Conservation (phyloP, 2,329 filamentous ascomycete species). For the Aspergillus sp. region DNA sequence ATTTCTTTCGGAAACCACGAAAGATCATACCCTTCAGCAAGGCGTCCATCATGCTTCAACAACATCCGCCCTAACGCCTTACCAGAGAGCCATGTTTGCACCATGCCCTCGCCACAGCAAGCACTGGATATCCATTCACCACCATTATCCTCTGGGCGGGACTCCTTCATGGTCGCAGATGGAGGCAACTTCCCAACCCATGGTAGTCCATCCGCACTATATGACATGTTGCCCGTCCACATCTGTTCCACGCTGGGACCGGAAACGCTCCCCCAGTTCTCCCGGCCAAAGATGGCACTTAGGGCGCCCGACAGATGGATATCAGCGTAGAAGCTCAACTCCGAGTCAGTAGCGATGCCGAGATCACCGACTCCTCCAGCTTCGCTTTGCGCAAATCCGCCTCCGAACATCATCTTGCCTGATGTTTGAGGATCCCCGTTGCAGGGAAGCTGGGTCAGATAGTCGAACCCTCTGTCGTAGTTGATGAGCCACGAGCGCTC, state of each 20-base stretch:
- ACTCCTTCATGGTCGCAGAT: conserved; percentile 12
- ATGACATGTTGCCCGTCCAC: conserved; percentile 49
- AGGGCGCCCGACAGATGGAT: conserved; percentile 27
- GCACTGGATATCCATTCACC: conserved; percentile 29
- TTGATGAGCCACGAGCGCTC: conserved; percentile 53
- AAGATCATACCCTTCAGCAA: conserved; percentile 11
- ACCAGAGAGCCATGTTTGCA: conserved; percentile 30
- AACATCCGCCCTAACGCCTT: conserved; percentile 27
- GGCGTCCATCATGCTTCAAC: conserved; percentile 14
- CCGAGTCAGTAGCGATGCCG: conserved; percentile 49
- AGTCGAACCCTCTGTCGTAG: conserved; percentile 51
- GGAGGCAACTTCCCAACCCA: conserved; percentile 48
- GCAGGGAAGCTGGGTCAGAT: conserved; percentile 49
- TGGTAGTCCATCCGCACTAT: conserved; percentile 50
- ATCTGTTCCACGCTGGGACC: conserved; percentile 23
- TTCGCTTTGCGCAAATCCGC: conserved; percentile 48
- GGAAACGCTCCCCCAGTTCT: conserved; percentile 21
- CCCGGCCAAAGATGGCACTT: conserved; percentile 23
- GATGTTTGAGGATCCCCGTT: not conserved
- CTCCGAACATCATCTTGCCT: conserved; percentile 56
- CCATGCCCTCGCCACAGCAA: conserved; percentile 34
- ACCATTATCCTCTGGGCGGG: not conserved
- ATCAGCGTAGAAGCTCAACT: conserved; percentile 22
- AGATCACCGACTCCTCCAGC: conserved; percentile 47
- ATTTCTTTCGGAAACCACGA: conserved; percentile 31